Conservation (phyloP, 2,329 filamentous ascomycete species). For the Xylariaceae sp. region DNA sequence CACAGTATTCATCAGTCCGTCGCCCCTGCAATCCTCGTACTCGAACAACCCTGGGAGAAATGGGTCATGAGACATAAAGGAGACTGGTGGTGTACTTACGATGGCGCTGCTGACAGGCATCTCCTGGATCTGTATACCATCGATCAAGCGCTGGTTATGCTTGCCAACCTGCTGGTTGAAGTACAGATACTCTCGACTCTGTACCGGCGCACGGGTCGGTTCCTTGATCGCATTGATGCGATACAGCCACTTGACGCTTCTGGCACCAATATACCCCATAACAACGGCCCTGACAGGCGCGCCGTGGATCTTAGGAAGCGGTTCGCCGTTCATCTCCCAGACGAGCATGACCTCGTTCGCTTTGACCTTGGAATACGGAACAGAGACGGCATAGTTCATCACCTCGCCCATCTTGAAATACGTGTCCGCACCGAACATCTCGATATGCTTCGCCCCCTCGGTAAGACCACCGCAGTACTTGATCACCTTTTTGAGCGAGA, state of each 20-base stretch:
- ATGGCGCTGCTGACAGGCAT: conserved; percentile 56
- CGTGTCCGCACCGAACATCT: conserved; percentile 65
- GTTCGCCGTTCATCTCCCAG: conserved; percentile 67
- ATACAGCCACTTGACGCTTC: conserved; percentile 60
- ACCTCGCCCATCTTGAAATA: conserved; percentile 64
- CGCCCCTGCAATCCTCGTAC: too few relatives aligned
- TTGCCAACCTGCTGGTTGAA: conserved; percentile 64
- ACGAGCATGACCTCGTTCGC: conserved; percentile 60
- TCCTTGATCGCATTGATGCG: conserved; percentile 54
- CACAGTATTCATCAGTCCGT: too few relatives aligned
- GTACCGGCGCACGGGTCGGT: conserved; percentile 55
- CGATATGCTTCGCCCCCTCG: conserved; percentile 53
- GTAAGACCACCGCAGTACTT: conserved; percentile 61
- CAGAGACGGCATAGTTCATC: conserved; percentile 62
- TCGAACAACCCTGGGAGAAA: too few relatives aligned
- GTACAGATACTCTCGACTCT: conserved; percentile 62
- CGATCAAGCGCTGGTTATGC: conserved; percentile 54
- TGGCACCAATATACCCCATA: conserved; percentile 61
- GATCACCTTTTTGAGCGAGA: conserved; percentile 64
- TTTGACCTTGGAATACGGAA: conserved; percentile 64
- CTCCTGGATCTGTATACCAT: conserved; percentile 63
- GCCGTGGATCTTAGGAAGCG: conserved; percentile 60
- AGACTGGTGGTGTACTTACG: conserved; percentile 2
- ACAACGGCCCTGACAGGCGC: conserved; percentile 58
- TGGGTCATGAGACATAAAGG: too few relatives aligned